Evolutionary conservation across 1,139 yeast species (phyloP), one percentile per base, ranked within the genome.

Genomic region (Taphrina confusa): DNA sequence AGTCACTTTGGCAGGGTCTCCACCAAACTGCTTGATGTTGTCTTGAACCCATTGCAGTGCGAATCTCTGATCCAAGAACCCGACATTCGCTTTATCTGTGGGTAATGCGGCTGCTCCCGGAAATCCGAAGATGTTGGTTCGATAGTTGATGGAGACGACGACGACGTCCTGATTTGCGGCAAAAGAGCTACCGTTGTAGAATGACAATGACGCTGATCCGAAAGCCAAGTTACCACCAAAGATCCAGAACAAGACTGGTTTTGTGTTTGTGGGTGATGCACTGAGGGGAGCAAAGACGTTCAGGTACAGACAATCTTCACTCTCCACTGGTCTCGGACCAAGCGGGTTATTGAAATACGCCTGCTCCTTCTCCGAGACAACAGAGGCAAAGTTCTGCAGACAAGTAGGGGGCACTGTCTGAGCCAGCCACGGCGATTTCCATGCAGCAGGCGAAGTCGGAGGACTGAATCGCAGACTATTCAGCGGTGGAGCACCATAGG

Each of bases 41-140:
- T 66, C 65, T 52, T 69, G 63, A 9, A 73, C 72, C 78, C 78
- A 75, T 22, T 72, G 63, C 40, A 75, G 60, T 0, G 74, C 77
- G 57, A 63, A 31, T 6, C 71, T 62, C 31, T 68, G 71, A 62
- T 75, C 78, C 50, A 70, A 67, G 12, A 74, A 58, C 0, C 72
- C 76, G 62, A 70, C 68, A 57, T 74, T 74, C 46, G 12, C 62
- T 52, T 4, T 68, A 68, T 20, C 62, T 65, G 55, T 69, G 63
- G 37, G 67, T 57, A n/a, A n/a, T 8, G 50, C 23, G 12, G 36
- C 11, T 6, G 45, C 25, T 4, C 45, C 45, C 2, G 51, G 51
- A 18, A 46, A 46, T 8, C 51, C 51, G 20, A 46, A 46, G 6
- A 46, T 18, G 11, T 46, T 46, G 51, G 51, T 46, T 20, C 55